phyloP scores from a whole-genome alignment of 2,329 filamentous ascomycete species.

The Nemania serpens region DNA sequence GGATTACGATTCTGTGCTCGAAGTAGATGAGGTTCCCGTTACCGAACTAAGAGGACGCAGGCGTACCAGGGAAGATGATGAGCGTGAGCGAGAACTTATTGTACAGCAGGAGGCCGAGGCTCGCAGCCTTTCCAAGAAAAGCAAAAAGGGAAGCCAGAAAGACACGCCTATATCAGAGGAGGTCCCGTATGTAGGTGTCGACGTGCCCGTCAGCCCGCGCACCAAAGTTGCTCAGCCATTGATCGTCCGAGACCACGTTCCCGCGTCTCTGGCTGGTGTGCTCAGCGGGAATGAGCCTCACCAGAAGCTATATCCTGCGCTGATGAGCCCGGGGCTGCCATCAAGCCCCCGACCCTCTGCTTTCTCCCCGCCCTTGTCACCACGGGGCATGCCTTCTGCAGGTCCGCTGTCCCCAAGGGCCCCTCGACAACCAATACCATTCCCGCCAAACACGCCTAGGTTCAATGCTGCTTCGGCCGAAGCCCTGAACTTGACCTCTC shows the following conservation, averaged over 20 bases:
- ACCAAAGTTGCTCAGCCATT: constrained; percentile 38
- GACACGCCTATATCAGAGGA: constrained; percentile 49
- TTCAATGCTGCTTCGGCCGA: constrained; percentile 58
- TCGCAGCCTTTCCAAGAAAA: constrained; percentile 76
- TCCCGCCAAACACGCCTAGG: constrained; percentile 71
- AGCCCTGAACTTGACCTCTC: constrained; percentile 45
- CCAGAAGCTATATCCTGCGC: constrained; percentile 45
- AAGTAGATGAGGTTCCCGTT: constrained; percentile 65
- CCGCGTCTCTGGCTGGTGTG: constrained; percentile 59
- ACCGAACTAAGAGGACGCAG: constrained; percentile 71
- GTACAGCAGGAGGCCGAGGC: constrained; percentile 69
- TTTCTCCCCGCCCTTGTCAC: constrained; percentile 71
- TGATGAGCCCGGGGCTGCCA: constrained; percentile 65
- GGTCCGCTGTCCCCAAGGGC: constrained; percentile 72
- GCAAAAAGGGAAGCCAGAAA: constrained; percentile 59
- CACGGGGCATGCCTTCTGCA: constrained; percentile 54
- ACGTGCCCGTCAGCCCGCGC: constrained; percentile 48
- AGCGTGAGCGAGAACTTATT: constrained; percentile 74
- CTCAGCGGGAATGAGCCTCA: constrained; percentile 46
- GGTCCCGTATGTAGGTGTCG: constrained; percentile 37
- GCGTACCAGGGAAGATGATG: constrained; percentile 87
- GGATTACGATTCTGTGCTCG: constrained; percentile 80
- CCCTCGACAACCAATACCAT: constrained; percentile 72
- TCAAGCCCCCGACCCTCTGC: constrained; percentile 63
- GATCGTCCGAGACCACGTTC: constrained; percentile 46